These are phyloP conservation scores for Kregervanrija fluxuum DNA, from an alignment of 805 yeast species.

Conservation along the genomic window DNA sequence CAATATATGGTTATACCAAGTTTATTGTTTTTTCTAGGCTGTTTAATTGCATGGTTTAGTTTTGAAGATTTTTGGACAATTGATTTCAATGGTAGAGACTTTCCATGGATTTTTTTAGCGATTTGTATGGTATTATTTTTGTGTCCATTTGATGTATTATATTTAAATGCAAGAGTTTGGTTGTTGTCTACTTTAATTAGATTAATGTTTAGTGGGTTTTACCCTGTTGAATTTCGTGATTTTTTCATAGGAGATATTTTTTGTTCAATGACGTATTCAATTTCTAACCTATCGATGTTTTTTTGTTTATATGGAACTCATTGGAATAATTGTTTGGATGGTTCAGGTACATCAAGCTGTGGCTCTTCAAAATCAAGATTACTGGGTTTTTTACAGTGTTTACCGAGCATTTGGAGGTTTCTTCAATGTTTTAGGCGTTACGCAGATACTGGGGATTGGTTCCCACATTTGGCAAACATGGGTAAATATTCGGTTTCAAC, in stretches of 20 bases:
- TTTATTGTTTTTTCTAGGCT: conserved; percentile 44
- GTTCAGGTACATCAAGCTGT: conserved; percentile 41
- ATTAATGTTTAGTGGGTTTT: conserved; percentile 71
- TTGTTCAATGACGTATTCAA: conserved; percentile 80
- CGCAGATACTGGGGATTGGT: conserved; percentile 90
- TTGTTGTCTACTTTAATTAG: conserved; percentile 64
- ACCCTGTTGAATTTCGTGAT: conserved; percentile 93
- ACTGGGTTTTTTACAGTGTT: conserved; percentile 76
- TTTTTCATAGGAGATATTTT: conserved; percentile 89
- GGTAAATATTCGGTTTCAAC: conserved; percentile 64
- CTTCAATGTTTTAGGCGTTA: conserved; percentile 88
- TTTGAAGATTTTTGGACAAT: conserved; percentile 62
- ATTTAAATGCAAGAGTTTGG: conserved; percentile 70
- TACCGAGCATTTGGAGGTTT: conserved; percentile 88
- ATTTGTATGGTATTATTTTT: conserved; percentile 39
- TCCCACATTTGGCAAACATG: conserved; percentile 92
- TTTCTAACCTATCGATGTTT: conserved; percentile 79
- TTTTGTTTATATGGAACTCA: conserved; percentile 72
- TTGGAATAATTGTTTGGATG: conserved; percentile 50
- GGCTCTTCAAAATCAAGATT: conserved; percentile 69
- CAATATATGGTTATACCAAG: conserved; percentile 65
- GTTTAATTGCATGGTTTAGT: conserved; percentile 69
- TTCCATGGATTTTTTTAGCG: conserved; percentile 76
- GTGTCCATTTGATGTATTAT: conserved; percentile 55
- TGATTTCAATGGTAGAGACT: conserved; percentile 54